Evolutionary conservation across 768 basidiomycete genomes (phyloP).

Genomic region (Trametes cinnabarina): DNA sequence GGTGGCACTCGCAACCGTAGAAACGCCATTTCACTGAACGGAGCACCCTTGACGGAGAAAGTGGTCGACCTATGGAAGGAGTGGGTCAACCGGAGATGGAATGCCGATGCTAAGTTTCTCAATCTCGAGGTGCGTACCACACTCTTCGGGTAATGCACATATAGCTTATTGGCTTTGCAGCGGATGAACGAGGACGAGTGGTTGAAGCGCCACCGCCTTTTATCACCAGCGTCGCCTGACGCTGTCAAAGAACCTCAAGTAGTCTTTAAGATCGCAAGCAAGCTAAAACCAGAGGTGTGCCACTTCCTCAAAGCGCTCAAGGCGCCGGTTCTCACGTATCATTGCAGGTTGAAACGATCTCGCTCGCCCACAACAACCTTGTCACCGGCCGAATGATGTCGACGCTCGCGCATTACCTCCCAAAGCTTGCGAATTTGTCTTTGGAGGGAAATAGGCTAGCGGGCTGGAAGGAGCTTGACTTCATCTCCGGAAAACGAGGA

Average conservation of each 20-base stretch:
- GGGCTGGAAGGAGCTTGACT: constrained; percentile 68
- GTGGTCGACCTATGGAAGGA: constrained; percentile 71
- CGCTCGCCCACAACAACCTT: constrained; percentile 79
- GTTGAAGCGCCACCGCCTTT: constrained; percentile 67
- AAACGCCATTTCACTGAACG: constrained; percentile 45
- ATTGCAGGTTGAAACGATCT: constrained; percentile 70
- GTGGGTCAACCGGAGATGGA: constrained; percentile 72
- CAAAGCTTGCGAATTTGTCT: constrained; percentile 76
- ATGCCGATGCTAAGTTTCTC: constrained; percentile 64
- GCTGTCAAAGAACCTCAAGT: constrained; percentile 70
- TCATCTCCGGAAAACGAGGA: constrained; percentile 55
- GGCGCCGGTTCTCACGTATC: background rate
- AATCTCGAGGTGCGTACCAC: constrained; percentile 72
- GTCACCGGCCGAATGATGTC: constrained; percentile 55
- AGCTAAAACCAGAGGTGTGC: constrained; percentile 71
- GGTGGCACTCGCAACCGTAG: constrained; percentile 54
- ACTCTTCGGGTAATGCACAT: background rate
- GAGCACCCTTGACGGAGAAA: constrained; percentile 30
- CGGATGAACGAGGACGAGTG: constrained; percentile 76
- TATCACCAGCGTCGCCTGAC: constrained; percentile 66
- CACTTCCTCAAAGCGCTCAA: background rate
- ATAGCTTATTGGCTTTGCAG: constrained; percentile 37
- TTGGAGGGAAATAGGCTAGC: constrained; percentile 74
- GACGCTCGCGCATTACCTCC: constrained; percentile 70
- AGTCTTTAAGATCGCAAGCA: constrained; percentile 83